These are phyloP conservation scores for Phalaenopsis equestris DNA, from an alignment of 106 monocot species.

Conservation along the genomic window DNA sequence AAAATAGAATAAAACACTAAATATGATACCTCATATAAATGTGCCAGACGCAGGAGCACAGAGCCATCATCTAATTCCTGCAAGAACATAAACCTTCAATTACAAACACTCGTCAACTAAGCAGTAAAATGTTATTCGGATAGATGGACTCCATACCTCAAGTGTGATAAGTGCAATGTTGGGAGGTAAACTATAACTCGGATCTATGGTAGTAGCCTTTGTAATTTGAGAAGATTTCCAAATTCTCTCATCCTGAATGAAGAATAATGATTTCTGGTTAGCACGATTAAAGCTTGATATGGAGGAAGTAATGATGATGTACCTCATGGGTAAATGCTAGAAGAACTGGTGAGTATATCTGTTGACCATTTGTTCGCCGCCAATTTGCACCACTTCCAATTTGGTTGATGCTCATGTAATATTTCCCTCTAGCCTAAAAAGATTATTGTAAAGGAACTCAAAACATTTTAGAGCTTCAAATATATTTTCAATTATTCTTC, in stretches of 20 bases:
- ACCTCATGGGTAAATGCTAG: slow-evolving; percentile 65
- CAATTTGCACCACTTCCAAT: slow-evolving; percentile 57
- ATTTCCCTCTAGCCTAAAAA: slow-evolving; percentile 49
- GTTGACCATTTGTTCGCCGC: slow-evolving; percentile 75
- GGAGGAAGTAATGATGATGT: slow-evolving; percentile 6
- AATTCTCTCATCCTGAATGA: slow-evolving; percentile 35
- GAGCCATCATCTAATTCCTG: slow-evolving; percentile 71
- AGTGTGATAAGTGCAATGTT: slow-evolving; percentile 80
- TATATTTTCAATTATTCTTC: background rate
- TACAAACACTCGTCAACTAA: background rate
- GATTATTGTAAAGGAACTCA: background rate
- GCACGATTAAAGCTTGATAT: background rate
- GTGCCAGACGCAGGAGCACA: slow-evolving; percentile 63
- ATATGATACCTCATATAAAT: slow-evolving; percentile 65
- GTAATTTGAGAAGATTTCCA: slow-evolving; percentile 49
- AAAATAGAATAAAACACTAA: background rate
- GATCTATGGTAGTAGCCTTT: slow-evolving; percentile 36
- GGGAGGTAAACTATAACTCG: slow-evolving; percentile 55
- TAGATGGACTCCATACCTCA: slow-evolving; percentile 34
- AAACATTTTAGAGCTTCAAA: background rate
- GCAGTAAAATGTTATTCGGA: background rate
- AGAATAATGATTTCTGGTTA: slow-evolving; percentile 2
- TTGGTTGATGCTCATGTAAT: slow-evolving; percentile 46
- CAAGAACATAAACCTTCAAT: background rate
- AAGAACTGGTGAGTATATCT: slow-evolving; percentile 77